Percentiles rank a stretch among this genome's conserved stretches.
phyloP scores from a whole-genome alignment of 148 eudicot species.

The Camellia sinensis region DNA sequence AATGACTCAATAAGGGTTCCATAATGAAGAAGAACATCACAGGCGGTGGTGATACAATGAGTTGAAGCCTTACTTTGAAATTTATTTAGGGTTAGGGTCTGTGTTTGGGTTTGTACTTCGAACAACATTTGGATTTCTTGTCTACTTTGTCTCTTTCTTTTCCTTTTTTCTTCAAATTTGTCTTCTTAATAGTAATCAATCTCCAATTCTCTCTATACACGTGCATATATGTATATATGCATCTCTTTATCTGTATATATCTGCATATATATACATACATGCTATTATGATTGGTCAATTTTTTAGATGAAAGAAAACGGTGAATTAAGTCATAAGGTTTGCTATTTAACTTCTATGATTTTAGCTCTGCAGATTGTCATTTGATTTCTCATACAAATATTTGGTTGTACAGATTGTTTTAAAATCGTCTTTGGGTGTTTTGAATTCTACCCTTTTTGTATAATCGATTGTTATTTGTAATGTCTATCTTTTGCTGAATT shows the following conservation, averaged over 20 bases:
- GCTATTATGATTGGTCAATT: not conserved
- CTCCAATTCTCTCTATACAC: not conserved
- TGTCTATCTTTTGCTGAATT: slow-evolving; percentile 8
- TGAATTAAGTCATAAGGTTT: slow-evolving; percentile 7
- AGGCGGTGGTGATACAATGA: slow-evolving; percentile 9
- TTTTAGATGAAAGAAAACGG: not conserved
- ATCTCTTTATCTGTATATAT: not conserved
- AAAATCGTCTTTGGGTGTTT: not conserved
- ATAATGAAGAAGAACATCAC: not conserved
- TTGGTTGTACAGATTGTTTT: not conserved
- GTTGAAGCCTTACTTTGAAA: not conserved
- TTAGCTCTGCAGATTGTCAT: not conserved
- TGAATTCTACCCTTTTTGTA: not conserved
- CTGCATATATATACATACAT: not conserved
- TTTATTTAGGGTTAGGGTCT: slow-evolving; percentile 15
- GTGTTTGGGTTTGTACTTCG: slow-evolving; percentile 13
- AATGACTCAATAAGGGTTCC: too few relatives aligned
- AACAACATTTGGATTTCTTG: not conserved
- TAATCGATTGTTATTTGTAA: too few relatives aligned
- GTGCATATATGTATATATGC: not conserved
- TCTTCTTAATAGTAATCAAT: not conserved
- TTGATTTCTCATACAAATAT: not conserved
- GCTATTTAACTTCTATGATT: not conserved
- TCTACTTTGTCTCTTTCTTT: not conserved
- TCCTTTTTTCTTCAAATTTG: not conserved